Percentiles rank a stretch among this genome's conserved stretches.
phyloP scores from a whole-genome alignment of 257 asterid genomes.

The Eucommia ulmoides region DNA sequence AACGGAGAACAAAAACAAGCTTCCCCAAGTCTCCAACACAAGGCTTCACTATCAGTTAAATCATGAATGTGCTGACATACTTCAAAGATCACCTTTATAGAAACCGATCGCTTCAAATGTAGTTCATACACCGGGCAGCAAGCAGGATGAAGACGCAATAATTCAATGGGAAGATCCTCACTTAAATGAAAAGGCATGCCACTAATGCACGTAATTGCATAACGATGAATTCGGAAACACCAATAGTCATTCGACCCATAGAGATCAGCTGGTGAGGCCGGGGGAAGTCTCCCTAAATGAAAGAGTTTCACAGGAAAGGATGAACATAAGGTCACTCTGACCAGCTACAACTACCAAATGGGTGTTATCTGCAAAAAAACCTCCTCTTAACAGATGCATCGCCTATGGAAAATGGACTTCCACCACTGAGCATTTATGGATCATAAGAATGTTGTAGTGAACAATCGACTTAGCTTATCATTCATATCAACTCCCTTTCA shows the following conservation, averaged over 20 bases:
- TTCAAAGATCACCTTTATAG: slow-evolving; percentile 27
- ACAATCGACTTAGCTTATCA: not conserved
- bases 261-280: too few relatives aligned
- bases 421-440: not conserved
- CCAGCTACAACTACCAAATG: not conserved
- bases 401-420: not conserved
- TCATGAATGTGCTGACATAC: too few relatives aligned
- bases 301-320: not conserved
- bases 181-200: not conserved
- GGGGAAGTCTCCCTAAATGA: too few relatives aligned
- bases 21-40: too few relatives aligned
- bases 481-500: too few relatives aligned
- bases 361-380: not conserved
- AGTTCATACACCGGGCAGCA: not conserved
- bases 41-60: too few relatives aligned
- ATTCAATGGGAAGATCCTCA: not conserved
- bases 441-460: not conserved
- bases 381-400: not conserved
- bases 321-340: not conserved
- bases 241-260: too few relatives aligned
- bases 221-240: not conserved
- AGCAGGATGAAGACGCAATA: not conserved
- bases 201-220: not conserved
- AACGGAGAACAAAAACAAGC: too few relatives aligned
- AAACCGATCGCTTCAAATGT: slow-evolving; percentile 3